A percentile compares a stretch with the other conserved stretches of the same genome.
phyloP scores from a whole-genome alignment of 768 basidiomycete species.

The Suillus luteus region DNA sequence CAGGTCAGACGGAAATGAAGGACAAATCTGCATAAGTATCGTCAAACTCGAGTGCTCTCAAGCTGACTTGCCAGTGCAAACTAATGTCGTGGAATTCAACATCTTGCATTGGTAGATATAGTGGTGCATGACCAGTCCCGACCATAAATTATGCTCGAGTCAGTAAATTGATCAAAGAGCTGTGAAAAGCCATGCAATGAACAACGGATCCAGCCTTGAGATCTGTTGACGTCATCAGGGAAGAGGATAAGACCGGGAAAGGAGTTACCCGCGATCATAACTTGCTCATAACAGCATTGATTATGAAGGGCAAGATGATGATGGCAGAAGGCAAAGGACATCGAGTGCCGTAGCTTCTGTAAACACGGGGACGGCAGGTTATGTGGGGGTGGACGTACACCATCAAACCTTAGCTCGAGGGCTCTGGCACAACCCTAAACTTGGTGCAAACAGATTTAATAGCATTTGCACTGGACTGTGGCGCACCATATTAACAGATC shows the following conservation, averaged over 20 bases:
- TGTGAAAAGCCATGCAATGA: not conserved
- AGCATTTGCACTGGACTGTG: not conserved
- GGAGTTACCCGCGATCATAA: not conserved
- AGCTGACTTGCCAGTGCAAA: not conserved
- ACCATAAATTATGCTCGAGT: not conserved
- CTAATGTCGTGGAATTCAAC: not conserved
- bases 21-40: too few relatives aligned
- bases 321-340: not conserved
- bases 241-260: not conserved
- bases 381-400: not conserved
- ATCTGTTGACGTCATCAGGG: not conserved
- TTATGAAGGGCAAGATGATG: not conserved
- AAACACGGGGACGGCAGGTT: not conserved
- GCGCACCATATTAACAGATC: not conserved
- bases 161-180: not conserved
- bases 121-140: not conserved
- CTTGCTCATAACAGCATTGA: not conserved
- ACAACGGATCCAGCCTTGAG: not conserved
- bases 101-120: not conserved
- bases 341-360: not conserved
- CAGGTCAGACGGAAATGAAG: not conserved
- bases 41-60: not conserved
- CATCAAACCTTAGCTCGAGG: conserved; percentile 3
- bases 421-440: not conserved
- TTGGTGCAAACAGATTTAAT: not conserved